Evolutionary conservation across 2,329 filamentous ascomycete species (phyloP).

Genomic region (Plectosphaerella cucumerina): DNA sequence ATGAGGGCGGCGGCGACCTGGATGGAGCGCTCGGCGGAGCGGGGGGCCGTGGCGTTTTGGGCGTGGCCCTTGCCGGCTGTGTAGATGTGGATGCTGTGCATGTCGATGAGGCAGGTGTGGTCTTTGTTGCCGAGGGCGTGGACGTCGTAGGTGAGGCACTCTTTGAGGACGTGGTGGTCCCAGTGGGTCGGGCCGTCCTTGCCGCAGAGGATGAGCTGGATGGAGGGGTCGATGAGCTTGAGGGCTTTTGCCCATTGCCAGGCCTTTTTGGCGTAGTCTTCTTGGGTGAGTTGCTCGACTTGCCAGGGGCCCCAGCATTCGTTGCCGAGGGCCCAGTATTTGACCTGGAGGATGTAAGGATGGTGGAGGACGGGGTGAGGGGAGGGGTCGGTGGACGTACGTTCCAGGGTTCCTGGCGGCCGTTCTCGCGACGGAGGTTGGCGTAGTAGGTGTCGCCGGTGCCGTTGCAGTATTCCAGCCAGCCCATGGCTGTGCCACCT

Average conservation of each 20-base stretch:
- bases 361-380: too few species aligned
- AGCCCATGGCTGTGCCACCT: constrained; percentile 36
- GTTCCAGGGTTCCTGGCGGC: constrained; percentile 71
- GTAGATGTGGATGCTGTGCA: constrained; percentile 80
- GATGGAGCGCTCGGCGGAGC: constrained; percentile 69
- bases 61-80: constrained; percentile 53
- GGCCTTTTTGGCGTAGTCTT: constrained; percentile 65
- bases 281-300: constrained; percentile 64
- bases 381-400: constrained; percentile 5
- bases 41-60: constrained; percentile 54
- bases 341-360: constrained; percentile 39
- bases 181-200: constrained; percentile 65
- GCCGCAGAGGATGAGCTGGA: constrained; percentile 71
- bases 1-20: constrained; percentile 65
- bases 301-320: constrained; percentile 66
- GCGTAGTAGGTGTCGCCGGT: constrained; percentile 76
- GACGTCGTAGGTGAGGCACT: constrained; percentile 48
- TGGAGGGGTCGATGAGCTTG: constrained; percentile 65
- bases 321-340: constrained; percentile 85
- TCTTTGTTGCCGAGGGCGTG: constrained; percentile 27
- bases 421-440: constrained; percentile 72
- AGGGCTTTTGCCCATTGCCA: constrained; percentile 70
- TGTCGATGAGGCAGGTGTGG: constrained; percentile 55
- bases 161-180: constrained; percentile 70
- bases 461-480: constrained; percentile 85